Evolutionary conservation across 768 basidiomycete species (phyloP), one percentile per base, ranked within the genome.

Genomic region (Neoboletus magnificus): DNA sequence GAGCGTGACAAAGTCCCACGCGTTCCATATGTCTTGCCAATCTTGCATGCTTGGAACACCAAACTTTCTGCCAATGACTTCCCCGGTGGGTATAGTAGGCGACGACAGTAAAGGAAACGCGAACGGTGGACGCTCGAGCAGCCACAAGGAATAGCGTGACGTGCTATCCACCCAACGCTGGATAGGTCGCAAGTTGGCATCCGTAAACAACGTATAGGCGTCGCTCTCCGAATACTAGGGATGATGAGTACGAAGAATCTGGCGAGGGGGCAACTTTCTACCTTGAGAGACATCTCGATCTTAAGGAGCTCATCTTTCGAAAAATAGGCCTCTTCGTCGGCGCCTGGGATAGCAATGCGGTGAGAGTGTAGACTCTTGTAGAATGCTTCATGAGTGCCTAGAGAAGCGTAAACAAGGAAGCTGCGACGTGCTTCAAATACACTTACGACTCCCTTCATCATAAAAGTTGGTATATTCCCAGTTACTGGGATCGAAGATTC

Each of bases 211-310:
- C 0, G 74, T 68, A 54, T 82, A 79, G 0, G 83, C 83, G 61
- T 95, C 93, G 5, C 61, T 66, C 29, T 86, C 84, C 0, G 93
- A 92, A 68, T 88, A 99, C 93, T 98, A 55, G 39, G 46, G 20
- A 33, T 10, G 5, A 22, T 61, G 7, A 63, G 35, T 20, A 52
- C 20, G 15, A 35, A 36, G 1, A 10, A 48, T 41, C 15, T n/a
- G 5, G 6, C 1, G 10, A n/a, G n/a, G 6, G 8, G 13, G 48
- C 57, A 32, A n/a, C 5, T 6, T 12, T 73, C 46, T 62, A 92
- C 94, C 82, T 98, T 99, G 69, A 86, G 77, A 39, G 92, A 93
- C 60, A 86, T 80, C 67, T 98, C 97, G 41, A 98, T 84, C 60
- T 89, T 85, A 59, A 99, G 66, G 29, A 87, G 74, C 70, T 99